Evolutionary conservation across 306 rosid species (phyloP).

Genomic region (Castanea sativa): DNA sequence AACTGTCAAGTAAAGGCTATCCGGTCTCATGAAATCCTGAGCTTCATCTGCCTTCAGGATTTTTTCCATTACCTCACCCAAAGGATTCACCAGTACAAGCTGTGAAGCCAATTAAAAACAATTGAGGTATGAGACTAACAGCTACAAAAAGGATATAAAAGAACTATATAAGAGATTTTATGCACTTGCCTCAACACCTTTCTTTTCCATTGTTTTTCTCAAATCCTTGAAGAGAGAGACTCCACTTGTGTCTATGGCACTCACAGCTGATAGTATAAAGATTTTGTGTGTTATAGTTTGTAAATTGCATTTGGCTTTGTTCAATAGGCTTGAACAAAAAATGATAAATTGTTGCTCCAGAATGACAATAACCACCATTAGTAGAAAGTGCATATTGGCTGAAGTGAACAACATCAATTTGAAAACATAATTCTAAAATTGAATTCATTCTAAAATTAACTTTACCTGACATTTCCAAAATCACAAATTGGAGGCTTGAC

Average conservation of each 20-base stretch:
- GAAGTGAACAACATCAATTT: no score
- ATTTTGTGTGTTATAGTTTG: not conserved
- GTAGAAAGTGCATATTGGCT: no score
- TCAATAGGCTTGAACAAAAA: not conserved
- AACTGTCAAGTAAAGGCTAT: conserved; percentile 63
- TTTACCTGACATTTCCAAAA: conserved; percentile 84
- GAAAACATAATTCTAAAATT: not conserved
- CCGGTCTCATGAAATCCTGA: conserved; percentile 34
- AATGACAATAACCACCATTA: not conserved
- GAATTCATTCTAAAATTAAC: not conserved
- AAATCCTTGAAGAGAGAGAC: conserved; percentile 66
- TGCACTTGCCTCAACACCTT: conserved; percentile 55
- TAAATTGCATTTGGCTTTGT: not conserved
- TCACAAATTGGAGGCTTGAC: conserved; percentile 42
- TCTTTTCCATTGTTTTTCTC: conserved; percentile 47
- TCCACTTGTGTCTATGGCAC: conserved; percentile 85
- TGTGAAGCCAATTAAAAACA: conserved; percentile 24
- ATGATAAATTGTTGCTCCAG: not conserved
- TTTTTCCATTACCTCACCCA: conserved; percentile 79
- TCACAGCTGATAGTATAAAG: conserved; percentile 63
- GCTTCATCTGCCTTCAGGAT: conserved; percentile 51
- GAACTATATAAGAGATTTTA: not conserved
- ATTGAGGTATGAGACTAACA: not conserved
- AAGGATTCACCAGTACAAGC: conserved; percentile 89
- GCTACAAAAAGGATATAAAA: not conserved